Evolutionary conservation across 2,329 filamentous ascomycete species (phyloP), one percentile per base, ranked within the genome.

Genomic region (Cercospora sesami): DNA sequence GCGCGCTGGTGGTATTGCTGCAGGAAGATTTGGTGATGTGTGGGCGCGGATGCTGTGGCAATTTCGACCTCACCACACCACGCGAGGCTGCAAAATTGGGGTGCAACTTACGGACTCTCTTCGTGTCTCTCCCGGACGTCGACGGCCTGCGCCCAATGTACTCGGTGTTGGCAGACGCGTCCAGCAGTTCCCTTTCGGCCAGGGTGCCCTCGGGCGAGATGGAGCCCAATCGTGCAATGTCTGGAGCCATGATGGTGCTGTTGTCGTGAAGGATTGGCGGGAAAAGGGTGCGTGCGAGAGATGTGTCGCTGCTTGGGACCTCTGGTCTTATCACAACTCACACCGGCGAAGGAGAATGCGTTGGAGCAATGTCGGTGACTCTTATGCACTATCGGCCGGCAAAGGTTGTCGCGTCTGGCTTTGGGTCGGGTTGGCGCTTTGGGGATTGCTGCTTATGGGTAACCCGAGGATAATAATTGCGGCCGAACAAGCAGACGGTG

Each of bases 121-220:
- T 79, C 18, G 75, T 77, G 48, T 78, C 76, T 69, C 77, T 61
- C 8, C 76, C 76, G 18, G 74, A 74, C 16, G 74, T 71, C 51
- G 75, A 77, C 10, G 74, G 76, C 18, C 76, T 63, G 63, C 77
- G 70, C 45, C 76, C 76, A 63, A 78, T 70, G 64, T 77, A 77
- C 7, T 75, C 73, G 39, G 71, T 69, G 14, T 68, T 69, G 21
- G 68, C 73, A 33, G 72, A 72, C 21, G 67, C 74, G 53, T 77
- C 72, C 14, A 76, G 71, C 64, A 75, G 66, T 23, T 71, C 71
- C 60, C 72, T 57, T 61, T 77, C 76, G 51, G 73, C 66, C 65
- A 70, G 69, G 51, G 58, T 51, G 33, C 39, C 62, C 36, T 65
- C 68, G 18, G 68, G 68, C 59, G 68, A 69, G 62, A 57, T 48